Percentiles rank a stretch among this genome's conserved stretches.
phyloP scores from a whole-genome alignment of 1,284 basidiomycete genomes.

The Tremellales sp. region DNA sequence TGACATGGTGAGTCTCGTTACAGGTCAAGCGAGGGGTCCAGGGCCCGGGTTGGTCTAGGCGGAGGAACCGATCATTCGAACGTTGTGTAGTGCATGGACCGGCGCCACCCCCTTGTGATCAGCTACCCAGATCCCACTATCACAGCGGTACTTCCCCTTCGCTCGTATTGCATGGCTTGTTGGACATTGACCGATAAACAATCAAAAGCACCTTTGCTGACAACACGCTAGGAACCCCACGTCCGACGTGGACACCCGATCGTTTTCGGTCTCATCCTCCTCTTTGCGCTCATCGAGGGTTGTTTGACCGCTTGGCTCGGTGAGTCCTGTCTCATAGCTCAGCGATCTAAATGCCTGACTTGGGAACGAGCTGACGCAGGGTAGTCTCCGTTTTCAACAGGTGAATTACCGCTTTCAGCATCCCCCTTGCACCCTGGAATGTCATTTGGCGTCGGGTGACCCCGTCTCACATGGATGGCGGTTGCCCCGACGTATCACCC shows the following conservation, averaged over 20 bases:
- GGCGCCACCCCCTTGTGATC: too few relatives aligned
- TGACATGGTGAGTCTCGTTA: too few relatives aligned
- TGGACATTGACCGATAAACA: too few relatives aligned
- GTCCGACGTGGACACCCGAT: slow-evolving; percentile 42
- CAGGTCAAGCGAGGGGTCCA: too few relatives aligned
- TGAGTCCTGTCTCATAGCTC: slow-evolving; percentile 7
- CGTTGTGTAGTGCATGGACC: too few relatives aligned
- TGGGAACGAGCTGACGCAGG: background rate
- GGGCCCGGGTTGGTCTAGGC: too few relatives aligned
- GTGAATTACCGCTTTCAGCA: slow-evolving; percentile 1
- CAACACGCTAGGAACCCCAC: slow-evolving; percentile 24
- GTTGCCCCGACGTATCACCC: too few relatives aligned
- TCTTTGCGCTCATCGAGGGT: slow-evolving; percentile 45
- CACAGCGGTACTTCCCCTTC: too few relatives aligned
- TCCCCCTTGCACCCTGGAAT: background rate
- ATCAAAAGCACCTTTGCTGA: background rate
- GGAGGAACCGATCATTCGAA: too few relatives aligned
- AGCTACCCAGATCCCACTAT: too few relatives aligned
- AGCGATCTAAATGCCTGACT: background rate
- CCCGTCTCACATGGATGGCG: too few relatives aligned
- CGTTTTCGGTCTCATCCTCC: slow-evolving; percentile 34
- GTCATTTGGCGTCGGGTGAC: background rate
- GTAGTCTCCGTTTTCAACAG: slow-evolving; percentile 31
- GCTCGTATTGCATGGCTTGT: too few relatives aligned
- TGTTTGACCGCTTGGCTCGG: slow-evolving; percentile 41